Percentiles rank a stretch among this genome's conserved stretches.
phyloP scores from a whole-genome alignment of 148 eudicot genomes.

The Arbutus unedo region DNA sequence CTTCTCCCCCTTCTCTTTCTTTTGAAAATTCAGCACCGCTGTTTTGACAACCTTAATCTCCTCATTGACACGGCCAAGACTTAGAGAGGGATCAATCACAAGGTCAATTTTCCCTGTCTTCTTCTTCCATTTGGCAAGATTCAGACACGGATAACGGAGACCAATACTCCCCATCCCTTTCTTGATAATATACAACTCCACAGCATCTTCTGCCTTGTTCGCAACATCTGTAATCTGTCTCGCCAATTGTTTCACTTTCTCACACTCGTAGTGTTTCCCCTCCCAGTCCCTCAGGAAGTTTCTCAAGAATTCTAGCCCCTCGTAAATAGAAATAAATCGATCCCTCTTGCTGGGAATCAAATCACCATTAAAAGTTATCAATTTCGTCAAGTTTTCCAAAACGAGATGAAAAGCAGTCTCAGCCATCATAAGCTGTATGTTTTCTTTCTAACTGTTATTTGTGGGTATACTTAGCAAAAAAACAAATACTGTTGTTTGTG shows the following conservation, averaged over 20 bases:
- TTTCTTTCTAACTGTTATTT: too few species aligned
- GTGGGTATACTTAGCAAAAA: too few species aligned
- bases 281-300: conserved; percentile 23
- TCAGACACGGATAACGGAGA: too few species aligned
- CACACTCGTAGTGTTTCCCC: conserved; percentile 17
- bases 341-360: neutral
- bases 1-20: too few species aligned
- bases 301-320: conserved; percentile 9
- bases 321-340: conserved; percentile 7
- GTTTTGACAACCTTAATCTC: conserved; percentile 20
- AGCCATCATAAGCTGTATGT: too few species aligned
- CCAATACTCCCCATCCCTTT: neutral
- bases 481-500: too few species aligned
- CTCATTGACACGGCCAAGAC: conserved; percentile 16
- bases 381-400: conserved; percentile 11
- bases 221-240: conserved; percentile 27
- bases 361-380: neutral
- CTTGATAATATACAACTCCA: conserved; percentile 14
- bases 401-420: neutral
- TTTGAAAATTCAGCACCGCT: conserved; percentile 12
- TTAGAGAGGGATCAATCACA: neutral
- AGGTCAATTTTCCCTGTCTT: neutral
- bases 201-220: conserved; percentile 24
- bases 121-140: too few species aligned
- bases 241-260: conserved; percentile 13